Evolutionary conservation across 2,329 filamentous ascomycete species (phyloP).

Genomic region (Clonostachys rosea): DNA sequence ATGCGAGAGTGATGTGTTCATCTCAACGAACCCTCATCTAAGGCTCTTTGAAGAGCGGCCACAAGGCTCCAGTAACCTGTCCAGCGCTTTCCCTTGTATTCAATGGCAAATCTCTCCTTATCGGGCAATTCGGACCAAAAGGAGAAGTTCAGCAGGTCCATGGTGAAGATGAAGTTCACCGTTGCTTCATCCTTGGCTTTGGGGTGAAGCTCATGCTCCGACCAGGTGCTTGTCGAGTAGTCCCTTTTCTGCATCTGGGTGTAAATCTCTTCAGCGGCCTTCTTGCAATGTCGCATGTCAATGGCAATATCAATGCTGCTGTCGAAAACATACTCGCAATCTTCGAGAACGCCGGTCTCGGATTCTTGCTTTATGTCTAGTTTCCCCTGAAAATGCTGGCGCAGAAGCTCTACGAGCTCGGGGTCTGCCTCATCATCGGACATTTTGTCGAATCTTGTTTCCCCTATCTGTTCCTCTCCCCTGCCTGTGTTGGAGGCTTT

Average conservation of each 20-base stretch:
- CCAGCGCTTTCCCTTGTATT: slow-evolving; percentile 77
- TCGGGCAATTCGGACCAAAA: slow-evolving; percentile 81
- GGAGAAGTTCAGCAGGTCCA: slow-evolving; percentile 95
- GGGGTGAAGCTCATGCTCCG: slow-evolving; percentile 84
- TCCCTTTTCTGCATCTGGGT: slow-evolving; percentile 75
- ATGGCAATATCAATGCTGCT: slow-evolving; percentile 91
- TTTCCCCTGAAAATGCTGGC: slow-evolving; percentile 68
- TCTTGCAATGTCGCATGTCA: slow-evolving; percentile 76
- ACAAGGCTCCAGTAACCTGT: slow-evolving; percentile 96
- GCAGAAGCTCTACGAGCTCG: slow-evolving; percentile 81
- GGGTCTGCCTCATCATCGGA: slow-evolving; percentile 89
- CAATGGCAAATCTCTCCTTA: slow-evolving; percentile 73
- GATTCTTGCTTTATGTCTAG: slow-evolving; percentile 50
- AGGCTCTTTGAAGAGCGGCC: slow-evolving; percentile 76
- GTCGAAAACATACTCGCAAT: slow-evolving; percentile 83
- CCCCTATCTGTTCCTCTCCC: neutral
- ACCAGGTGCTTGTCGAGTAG: slow-evolving; percentile 85
- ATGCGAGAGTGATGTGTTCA: neutral
- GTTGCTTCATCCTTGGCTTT: slow-evolving; percentile 74
- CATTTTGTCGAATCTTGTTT: slow-evolving; percentile 44
- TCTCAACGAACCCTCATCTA: slow-evolving; percentile 66
- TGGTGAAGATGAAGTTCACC: slow-evolving; percentile 90
- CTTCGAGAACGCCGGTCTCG: slow-evolving; percentile 77
- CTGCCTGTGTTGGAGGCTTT: too few species aligned
- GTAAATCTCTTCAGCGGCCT: slow-evolving; percentile 76